Percentiles rank a stretch among this genome's conserved stretches.
These are phyloP conservation scores for Moesziomyces antarcticus DNA, from an alignment of 1,284 basidiomycete species.

Conservation along the genomic window DNA sequence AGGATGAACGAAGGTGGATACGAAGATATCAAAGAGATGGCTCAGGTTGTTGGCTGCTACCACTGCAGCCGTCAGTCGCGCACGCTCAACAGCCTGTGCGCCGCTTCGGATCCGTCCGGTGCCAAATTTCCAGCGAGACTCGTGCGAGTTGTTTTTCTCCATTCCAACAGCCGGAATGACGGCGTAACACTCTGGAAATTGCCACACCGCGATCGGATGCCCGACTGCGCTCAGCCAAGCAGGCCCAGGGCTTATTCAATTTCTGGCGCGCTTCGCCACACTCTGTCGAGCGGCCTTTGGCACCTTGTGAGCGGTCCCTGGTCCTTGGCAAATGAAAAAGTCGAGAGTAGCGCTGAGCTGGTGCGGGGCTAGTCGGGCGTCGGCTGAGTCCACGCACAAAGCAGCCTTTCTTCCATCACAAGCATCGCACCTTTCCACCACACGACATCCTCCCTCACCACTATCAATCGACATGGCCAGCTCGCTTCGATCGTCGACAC, in stretches of 20 bases:
- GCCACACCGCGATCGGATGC: not conserved
- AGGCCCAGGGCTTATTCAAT: not conserved
- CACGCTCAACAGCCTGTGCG: no score
- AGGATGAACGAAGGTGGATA: no score
- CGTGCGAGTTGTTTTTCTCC: slow-evolving; percentile 3
- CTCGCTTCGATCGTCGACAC: slow-evolving; percentile 31
- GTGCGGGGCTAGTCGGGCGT: no score
- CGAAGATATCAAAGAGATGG: no score
- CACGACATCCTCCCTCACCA: no score
- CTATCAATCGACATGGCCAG: slow-evolving; percentile 12
- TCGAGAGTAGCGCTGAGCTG: not conserved
- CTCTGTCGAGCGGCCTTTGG: no score
- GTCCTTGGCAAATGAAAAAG: not conserved
- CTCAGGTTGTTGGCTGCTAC: no score
- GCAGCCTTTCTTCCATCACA: no score
- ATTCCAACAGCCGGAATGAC: not conserved
- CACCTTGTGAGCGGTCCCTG: no score
- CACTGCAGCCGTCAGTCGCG: no score
- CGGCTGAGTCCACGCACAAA: no score
- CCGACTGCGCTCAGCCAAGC: slow-evolving; percentile 8
- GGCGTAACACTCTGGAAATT: not conserved
- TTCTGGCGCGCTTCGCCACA: not conserved
- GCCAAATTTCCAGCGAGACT: not conserved
- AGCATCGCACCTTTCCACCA: not conserved
- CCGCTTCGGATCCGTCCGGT: slow-evolving; percentile 6